Base-by-base conservation (phyloP, 2,329 filamentous ascomycete species). In the Talaromyces amestolkiae region DNA sequence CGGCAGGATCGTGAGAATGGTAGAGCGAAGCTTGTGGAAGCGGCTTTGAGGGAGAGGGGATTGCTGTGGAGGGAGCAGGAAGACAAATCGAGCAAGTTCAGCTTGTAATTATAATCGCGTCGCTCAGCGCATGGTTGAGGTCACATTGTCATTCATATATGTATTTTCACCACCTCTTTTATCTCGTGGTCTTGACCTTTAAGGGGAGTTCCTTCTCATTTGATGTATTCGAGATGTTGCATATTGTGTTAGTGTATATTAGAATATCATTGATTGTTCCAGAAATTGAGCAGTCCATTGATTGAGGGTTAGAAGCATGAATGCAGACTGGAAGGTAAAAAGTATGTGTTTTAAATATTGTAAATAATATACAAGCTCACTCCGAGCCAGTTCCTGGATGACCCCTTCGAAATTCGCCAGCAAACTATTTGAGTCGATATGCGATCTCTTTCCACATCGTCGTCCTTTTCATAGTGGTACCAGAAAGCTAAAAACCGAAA, bases 1-100 rank as follows among this genome's bases (percentile, higher is more conserved):
- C 86, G 94, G 75, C 87, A 87, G 75, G 91, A 94, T 78, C 87
- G 85, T 71, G 83, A 86, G 58, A 75, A 91, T 49, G 92, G 92
- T 33, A 83, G 91, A 72, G 91, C 89, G 86, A 95, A 95, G 86
- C 77, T 93, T 59, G 91, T 94, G 72, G 85, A 91, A 76, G 81
- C 88, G 72, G 89, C 92, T 77, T 81, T 94, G 68, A 79, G 79
- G 72, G 83, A 85, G 74, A 82, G 88, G 64, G 85, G 84, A 17
- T 75, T 93, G n/a, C 41, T 66, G 35, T 31, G 58, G 43, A 31
- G 49, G 22, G 54, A 64, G 35, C 59, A 53, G 17, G 31, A 53
- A 11, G 27, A 58, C 54, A 63, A 63, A 22, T 69, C 86, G 43
- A 51, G 22, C 22, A 58, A 31, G 43, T 66, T 66, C 39, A 89